phyloP scores from a whole-genome alignment of 495 filamentous ascomycete species.

The Pseudevernia furfuracea region DNA sequence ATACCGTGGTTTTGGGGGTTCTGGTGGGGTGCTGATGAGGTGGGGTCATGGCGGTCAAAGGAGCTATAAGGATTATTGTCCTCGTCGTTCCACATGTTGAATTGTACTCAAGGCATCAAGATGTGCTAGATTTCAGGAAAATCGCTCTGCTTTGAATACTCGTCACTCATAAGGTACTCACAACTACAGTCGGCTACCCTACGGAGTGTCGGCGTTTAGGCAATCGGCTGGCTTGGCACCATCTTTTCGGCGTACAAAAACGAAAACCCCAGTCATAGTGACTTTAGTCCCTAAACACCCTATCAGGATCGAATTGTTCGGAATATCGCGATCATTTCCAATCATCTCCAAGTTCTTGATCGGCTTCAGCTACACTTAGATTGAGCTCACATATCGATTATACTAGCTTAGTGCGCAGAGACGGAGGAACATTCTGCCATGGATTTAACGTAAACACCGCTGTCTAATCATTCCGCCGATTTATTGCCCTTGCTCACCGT shows the following conservation, averaged over 20 bases:
- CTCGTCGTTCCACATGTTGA: conserved; percentile 77
- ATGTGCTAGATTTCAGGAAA: not conserved
- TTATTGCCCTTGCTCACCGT: not conserved
- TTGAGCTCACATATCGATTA: no score
- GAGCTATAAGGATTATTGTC: conserved; percentile 91
- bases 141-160: not conserved
- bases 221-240: not conserved
- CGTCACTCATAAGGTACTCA: not conserved
- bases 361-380: no score
- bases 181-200: not conserved
- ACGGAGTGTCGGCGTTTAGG: not conserved
- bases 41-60: conserved; percentile 73
- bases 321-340: no score
- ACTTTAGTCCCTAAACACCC: not conserved
- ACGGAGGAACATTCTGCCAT: conserved; percentile 2
- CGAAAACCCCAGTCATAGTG: no score
- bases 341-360: no score
- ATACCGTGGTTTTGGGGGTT: conserved; percentile 50
- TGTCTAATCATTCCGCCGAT: not conserved
- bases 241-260: not conserved
- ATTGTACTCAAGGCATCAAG: not conserved
- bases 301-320: not conserved
- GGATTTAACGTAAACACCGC: not conserved
- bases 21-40: conserved; percentile 41
- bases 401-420: not conserved